A percentile compares a stretch with the other conserved stretches of the same genome.
These are phyloP conservation scores for Monosporascus sp. DNA, from an alignment of 2,329 filamentous ascomycete genomes.

Conservation along the genomic window DNA sequence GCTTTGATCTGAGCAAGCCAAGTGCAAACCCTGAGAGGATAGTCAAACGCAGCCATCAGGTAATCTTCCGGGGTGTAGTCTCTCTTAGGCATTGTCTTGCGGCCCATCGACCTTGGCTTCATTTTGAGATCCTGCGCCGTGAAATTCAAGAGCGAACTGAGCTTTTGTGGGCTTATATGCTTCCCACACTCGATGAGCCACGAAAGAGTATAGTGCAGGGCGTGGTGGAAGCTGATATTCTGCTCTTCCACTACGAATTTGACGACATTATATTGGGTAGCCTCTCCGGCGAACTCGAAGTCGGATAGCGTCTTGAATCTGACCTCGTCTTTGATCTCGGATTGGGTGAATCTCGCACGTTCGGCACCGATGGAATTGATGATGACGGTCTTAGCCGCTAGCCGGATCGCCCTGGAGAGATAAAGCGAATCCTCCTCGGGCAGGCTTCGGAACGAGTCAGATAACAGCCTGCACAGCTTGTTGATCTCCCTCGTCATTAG, in stretches of 20 bases:
- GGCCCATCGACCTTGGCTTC: slow-evolving; percentile 58
- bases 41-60: slow-evolving; percentile 85
- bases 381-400: slow-evolving; percentile 77
- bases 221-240: slow-evolving; percentile 95
- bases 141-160: slow-evolving; percentile 67
- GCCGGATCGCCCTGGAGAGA: slow-evolving; percentile 67
- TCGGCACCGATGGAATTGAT: slow-evolving; percentile 88
- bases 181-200: slow-evolving; percentile 93
- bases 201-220: slow-evolving; percentile 90
- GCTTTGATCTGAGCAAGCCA: slow-evolving; percentile 99
- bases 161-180: slow-evolving; percentile 61
- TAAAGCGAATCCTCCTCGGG: slow-evolving; percentile 59
- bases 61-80: slow-evolving; percentile 68
- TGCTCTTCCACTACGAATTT: slow-evolving; percentile 86
- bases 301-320: slow-evolving; percentile 73
- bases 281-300: slow-evolving; percentile 70
- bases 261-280: slow-evolving; percentile 62
- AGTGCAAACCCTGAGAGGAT: slow-evolving; percentile 84
- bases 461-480: slow-evolving; percentile 79
- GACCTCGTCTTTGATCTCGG: slow-evolving; percentile 83
- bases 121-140: slow-evolving; percentile 65
- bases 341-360: slow-evolving; percentile 74
- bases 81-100: slow-evolving; percentile 50
- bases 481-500: slow-evolving; percentile 95
- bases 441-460: slow-evolving; percentile 75